phyloP scores from a whole-genome alignment of 345 rosid species.

The Adansonia digitata region DNA sequence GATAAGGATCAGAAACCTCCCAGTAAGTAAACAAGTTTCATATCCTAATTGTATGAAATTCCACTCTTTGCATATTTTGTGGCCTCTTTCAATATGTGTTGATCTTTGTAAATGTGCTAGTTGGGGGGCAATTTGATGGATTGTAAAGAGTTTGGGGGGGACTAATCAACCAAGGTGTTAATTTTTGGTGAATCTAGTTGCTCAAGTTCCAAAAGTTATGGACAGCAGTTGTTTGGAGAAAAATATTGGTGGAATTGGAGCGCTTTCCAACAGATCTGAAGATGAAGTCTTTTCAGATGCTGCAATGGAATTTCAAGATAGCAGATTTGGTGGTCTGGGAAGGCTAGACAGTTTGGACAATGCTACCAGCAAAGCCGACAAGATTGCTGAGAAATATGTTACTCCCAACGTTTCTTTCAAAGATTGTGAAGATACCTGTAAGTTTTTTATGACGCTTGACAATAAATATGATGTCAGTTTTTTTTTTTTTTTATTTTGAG shows the following conservation, averaged over 20 bases:
- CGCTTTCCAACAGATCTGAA: conserved; percentile 35
- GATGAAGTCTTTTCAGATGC: conserved; percentile 70
- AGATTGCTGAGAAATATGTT: conserved; percentile 14
- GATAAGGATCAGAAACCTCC: conserved; percentile 48
- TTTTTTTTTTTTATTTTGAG: too few relatives aligned
- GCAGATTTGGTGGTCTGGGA: conserved; percentile 13
- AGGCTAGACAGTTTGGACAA: background rate
- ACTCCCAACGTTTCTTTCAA: conserved; percentile 10
- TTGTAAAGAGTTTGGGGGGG: background rate
- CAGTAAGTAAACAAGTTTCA: conserved; percentile 33
- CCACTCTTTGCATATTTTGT: background rate
- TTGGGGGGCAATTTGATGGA: background rate
- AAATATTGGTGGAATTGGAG: conserved; percentile 33
- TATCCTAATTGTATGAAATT: background rate
- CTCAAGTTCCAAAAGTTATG: background rate
- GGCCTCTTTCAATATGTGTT: background rate
- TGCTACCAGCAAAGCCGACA: conserved; percentile 8
- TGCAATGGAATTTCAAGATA: conserved; percentile 44
- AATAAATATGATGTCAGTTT: conserved; percentile 3
- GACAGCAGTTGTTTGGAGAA: conserved; percentile 22
- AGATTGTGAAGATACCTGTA: conserved; percentile 36
- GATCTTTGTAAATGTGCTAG: background rate
- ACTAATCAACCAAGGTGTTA: conserved; percentile 5
- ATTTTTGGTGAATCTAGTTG: conserved; percentile 11
- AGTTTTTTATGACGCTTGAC: conserved; percentile 11